Percentiles rank a stretch among this genome's conserved stretches.
Evolutionary conservation across 768 basidiomycete species (phyloP).

Genomic region (Lanmaoa rubissima): DNA sequence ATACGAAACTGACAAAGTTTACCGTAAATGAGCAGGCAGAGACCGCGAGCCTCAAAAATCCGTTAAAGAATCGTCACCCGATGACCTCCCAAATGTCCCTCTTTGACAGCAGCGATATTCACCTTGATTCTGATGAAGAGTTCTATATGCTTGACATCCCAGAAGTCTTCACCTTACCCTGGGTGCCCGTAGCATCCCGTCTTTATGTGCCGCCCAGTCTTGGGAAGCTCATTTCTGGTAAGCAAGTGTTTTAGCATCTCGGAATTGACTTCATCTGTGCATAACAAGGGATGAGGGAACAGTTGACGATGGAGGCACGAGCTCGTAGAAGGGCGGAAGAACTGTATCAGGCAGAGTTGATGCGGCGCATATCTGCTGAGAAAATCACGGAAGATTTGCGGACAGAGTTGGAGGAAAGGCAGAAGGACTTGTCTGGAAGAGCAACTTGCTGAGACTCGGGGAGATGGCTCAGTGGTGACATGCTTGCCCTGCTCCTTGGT

Average conservation of each 20-base stretch:
- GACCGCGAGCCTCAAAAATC: background rate
- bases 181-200: constrained; percentile 29
- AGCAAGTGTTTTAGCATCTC: constrained; percentile 2
- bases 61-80: background rate
- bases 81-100: background rate
- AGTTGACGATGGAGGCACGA: constrained; percentile 29
- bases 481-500: background rate
- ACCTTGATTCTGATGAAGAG: constrained; percentile 13
- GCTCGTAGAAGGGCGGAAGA: constrained; percentile 37
- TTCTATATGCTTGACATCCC: constrained; percentile 37
- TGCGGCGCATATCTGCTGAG: constrained; percentile 33
- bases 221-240: constrained; percentile 36
- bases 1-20: background rate
- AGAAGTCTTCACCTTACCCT: constrained; percentile 34
- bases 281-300: constrained; percentile 33
- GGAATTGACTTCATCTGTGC: background rate
- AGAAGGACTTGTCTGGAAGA: background rate
- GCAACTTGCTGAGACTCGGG: background rate
- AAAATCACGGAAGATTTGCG: constrained; percentile 18
- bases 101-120: background rate
- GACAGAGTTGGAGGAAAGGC: constrained; percentile 3
- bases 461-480: background rate
- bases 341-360: constrained; percentile 31
- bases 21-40: background rate
- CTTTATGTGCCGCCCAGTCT: constrained; percentile 38